These are phyloP conservation scores for Verticillium isaacii DNA, from an alignment of 2,329 filamentous ascomycete species.

Conservation along the genomic window DNA sequence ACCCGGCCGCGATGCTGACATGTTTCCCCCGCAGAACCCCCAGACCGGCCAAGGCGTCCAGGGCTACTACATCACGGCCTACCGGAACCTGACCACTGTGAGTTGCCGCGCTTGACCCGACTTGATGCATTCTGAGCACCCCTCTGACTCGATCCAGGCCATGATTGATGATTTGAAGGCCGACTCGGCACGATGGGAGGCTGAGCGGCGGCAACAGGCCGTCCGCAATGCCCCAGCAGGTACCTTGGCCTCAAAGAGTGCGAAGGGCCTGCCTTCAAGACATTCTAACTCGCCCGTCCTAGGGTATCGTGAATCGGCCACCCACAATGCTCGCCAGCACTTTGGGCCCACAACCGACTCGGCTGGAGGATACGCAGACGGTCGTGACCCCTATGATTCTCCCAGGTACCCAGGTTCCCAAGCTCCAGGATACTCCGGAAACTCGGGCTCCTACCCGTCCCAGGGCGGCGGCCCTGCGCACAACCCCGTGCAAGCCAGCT, in stretches of 20 bases:
- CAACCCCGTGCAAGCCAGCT: conserved; percentile 16
- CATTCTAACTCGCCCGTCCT: conserved; percentile 57
- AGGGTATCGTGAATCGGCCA: conserved; percentile 53
- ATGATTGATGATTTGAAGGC: conserved; percentile 61
- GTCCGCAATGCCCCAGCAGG: conserved; percentile 51
- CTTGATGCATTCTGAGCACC: conserved; percentile 2
- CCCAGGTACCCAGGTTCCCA: conserved; percentile 47
- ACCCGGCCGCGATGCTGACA: conserved; percentile 2
- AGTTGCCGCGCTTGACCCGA: conserved; percentile 25
- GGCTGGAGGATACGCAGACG: conserved; percentile 25
- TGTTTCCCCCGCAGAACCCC: conserved; percentile 37
- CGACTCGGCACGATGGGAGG: conserved; percentile 58
- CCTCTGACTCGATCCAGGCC: conserved; percentile 35
- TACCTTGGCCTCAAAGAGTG: conserved; percentile 50
- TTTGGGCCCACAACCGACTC: conserved; percentile 35
- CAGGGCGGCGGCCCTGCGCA: conserved; percentile 6
- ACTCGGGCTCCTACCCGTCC: conserved; percentile 27
- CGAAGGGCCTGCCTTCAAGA: conserved; percentile 41
- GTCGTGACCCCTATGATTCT: conserved; percentile 36
- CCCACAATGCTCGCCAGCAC: conserved; percentile 38
- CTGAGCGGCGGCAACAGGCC: conserved; percentile 52
- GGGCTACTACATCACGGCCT: conserved; percentile 75
- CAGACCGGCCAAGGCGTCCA: conserved; percentile 56
- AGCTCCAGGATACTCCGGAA: conserved; percentile 43
- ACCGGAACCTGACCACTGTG: conserved; percentile 74